Base-by-base conservation (phyloP, 1,139 yeast genomes). In the Protomyces inouyei region DNA sequence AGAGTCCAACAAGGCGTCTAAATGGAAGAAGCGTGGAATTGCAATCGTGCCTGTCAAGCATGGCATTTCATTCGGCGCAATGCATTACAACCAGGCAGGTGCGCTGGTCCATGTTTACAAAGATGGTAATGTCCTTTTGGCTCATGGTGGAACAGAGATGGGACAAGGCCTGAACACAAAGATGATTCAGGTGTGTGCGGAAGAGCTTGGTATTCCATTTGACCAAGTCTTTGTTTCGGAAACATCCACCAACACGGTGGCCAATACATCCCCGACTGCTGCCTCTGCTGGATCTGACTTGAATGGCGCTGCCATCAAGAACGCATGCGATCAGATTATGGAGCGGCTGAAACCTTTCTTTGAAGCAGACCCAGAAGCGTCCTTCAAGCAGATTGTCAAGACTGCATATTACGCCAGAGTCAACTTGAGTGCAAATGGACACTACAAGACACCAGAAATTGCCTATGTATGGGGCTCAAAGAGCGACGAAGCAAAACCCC, bases 141-240 rank as follows among this genome's bases (percentile, higher is more conserved):
- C 81, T 8, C 81, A 79, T 56, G 82, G 82, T 55, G 82, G 82
- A 61, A 79, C 79, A n/a, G 82, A 79, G 67, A 79, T 79, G 75
- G 82, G 82, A 28, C 82, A 79, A 68, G 82, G 82, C n/a, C 69
- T 79, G 54, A 75, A 76, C 63, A 79, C 82, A n/a, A 79, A 79
- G 68, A 78, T 79, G 81, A 74, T 76, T 12, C 78, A 78, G 80
- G 70, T 79, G 45, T 76, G 77, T 35, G 82, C 82, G 0, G 72
- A 76, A 57, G 80, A 76, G 67, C 72, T 79, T 38, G 73, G 73
- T 3, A 78, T 79, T 12, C 77, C 79, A 1, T 68, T 77, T 45
- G 78, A 76, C 2, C 69, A 75, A 46, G 76, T 78, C 2, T 78
- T 76, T 67, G 75, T 79, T 43, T 75, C 79, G 43, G 82, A 79